phyloP scores from a whole-genome alignment of 345 rosid genomes.

The Kernera saxatilis region DNA sequence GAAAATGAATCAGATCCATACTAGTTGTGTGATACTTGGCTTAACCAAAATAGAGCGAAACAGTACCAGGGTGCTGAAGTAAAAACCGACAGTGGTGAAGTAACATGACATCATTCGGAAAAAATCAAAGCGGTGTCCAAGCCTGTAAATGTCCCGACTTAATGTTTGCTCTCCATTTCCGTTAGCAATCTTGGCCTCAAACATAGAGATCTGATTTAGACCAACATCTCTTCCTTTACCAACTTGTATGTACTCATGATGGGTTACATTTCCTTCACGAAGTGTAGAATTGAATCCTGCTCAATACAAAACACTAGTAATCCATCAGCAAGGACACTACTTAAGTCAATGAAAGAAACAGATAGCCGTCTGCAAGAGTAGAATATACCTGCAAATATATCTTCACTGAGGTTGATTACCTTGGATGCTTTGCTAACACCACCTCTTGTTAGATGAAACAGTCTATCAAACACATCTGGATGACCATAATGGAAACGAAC shows the following conservation, averaged over 20 bases:
- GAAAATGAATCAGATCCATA: background rate
- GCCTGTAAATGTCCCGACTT: constrained; percentile 93
- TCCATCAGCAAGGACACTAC: constrained; percentile 1
- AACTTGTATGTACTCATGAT: constrained; percentile 98
- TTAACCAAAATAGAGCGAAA: constrained; percentile 1
- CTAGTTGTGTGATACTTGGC: background rate
- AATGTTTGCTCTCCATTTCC: constrained; percentile 98
- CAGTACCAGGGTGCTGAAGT: constrained; percentile 88
- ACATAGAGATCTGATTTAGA: constrained; percentile 99
- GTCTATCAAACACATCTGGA: constrained; percentile 98
- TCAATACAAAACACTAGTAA: constrained; percentile 8
- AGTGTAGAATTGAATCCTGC: constrained; percentile 98
- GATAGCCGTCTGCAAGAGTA: background rate
- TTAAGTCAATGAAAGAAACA: background rate
- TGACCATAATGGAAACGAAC: constrained; percentile 99
- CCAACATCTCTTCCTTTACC: constrained; percentile 99
- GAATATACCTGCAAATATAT: constrained; percentile 87
- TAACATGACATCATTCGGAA: constrained; percentile 98
- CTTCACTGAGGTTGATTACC: constrained; percentile 96
- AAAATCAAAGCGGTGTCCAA: constrained; percentile 98
- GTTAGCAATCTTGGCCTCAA: constrained; percentile 97
- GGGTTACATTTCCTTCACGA: constrained; percentile 99
- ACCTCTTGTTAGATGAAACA: constrained; percentile 96
- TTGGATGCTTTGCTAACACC: constrained; percentile 98
- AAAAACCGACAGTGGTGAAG: constrained; percentile 97